phyloP scores from a whole-genome alignment of 2,329 filamentous ascomycete genomes.

The Exophiala spinifera region DNA sequence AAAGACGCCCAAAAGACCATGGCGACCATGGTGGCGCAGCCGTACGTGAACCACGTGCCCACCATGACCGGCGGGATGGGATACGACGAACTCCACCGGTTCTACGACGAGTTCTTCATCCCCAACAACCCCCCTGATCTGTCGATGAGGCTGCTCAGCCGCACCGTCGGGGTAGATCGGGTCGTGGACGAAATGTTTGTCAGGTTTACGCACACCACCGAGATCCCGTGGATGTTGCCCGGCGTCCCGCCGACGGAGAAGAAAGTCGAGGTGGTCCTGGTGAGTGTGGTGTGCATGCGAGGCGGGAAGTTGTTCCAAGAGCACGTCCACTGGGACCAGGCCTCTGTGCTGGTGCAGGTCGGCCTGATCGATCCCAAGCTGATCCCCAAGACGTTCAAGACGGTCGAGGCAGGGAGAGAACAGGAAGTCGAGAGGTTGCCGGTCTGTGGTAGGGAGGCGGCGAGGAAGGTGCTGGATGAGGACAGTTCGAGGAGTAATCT shows the following conservation, averaged over 20 bases:
- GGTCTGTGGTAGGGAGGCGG: conserved; percentile 40
- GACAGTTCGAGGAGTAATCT: conserved; percentile 36
- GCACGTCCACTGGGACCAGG: conserved; percentile 62
- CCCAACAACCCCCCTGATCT: conserved; percentile 50
- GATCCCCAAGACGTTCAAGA: conserved; percentile 48
- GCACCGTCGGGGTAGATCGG: conserved; percentile 57
- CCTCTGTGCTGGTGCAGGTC: conserved; percentile 57
- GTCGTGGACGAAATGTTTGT: conserved; percentile 61
- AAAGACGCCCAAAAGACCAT: conserved; percentile 38
- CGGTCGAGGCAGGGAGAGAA: conserved; percentile 24
- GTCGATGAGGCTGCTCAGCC: conserved; percentile 53
- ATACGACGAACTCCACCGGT: conserved; percentile 42
- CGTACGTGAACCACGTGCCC: conserved; percentile 36
- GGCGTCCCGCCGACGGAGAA: conserved; percentile 56
- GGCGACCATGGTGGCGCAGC: conserved; percentile 28
- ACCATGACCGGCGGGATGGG: conserved; percentile 44
- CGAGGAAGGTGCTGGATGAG: conserved; percentile 41
- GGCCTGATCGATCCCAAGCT: conserved; percentile 57
- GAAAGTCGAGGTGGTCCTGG: conserved; percentile 55
- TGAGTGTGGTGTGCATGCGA: conserved; percentile 55
- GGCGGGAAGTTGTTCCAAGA: conserved; percentile 55
- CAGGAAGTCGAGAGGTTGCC: conserved; percentile 39
- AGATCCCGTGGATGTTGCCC: conserved; percentile 59
- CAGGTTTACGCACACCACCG: conserved; percentile 55
- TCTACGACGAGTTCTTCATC: conserved; percentile 59